Evolutionary conservation across 139 green algal genomes (phyloP).

Genomic region (Tetradesmus obliquus): DNA sequence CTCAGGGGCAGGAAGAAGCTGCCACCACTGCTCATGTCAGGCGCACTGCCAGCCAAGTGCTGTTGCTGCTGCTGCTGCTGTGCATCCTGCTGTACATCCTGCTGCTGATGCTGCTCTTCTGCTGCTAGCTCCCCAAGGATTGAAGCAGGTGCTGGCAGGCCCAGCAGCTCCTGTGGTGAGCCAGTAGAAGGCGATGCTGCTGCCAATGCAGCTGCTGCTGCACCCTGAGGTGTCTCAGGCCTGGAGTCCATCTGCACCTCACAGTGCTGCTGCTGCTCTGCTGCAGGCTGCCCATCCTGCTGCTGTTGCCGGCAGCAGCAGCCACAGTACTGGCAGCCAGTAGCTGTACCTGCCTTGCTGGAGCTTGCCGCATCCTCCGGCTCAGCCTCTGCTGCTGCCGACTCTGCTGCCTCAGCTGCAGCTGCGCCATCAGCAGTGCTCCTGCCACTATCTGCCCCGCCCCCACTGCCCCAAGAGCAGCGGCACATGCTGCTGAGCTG

Average conservation of each 20-base stretch:
- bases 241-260: not conserved
- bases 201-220: not conserved
- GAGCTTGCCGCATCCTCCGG: not conserved
- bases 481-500: not conserved
- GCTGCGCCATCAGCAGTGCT: constrained; percentile 5
- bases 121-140: not conserved
- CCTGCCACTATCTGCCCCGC: constrained; percentile 1
- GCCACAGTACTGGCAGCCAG: not conserved
- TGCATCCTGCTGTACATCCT: too few species aligned
- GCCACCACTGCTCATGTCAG: not conserved
- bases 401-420: not conserved
- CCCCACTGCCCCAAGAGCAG: not conserved
- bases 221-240: not conserved
- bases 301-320: constrained; percentile 5
- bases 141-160: not conserved
- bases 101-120: not conserved
- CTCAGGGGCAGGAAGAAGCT: not conserved
- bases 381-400: not conserved
- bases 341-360: not conserved
- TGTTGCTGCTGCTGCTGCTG: constrained; percentile 23
- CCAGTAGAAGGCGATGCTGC: not conserved
- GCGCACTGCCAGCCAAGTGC: not conserved
- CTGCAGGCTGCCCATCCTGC: not conserved
- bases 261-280: not conserved
- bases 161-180: not conserved